Percentiles rank a stretch among this genome's conserved stretches.
Conservation (phyloP, 2,329 filamentous ascomycete species). For the Decorospora gaudefroyi region DNA sequence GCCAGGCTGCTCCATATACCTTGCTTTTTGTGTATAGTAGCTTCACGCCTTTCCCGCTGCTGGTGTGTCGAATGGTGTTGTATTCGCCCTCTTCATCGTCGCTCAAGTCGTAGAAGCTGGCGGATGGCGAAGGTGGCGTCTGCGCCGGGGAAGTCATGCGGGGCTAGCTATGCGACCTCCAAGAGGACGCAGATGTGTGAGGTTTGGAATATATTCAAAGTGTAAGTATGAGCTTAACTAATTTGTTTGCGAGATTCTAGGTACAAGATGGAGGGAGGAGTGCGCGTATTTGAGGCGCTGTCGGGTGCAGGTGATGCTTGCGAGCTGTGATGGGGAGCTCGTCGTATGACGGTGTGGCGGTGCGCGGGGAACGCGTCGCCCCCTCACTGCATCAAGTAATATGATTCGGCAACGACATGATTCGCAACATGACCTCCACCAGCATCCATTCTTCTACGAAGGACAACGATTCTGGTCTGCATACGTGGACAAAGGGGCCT, state of each 20-base stretch:
- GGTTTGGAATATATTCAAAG: not conserved
- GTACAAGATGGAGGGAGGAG: not conserved
- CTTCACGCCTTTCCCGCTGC: slow-evolving; percentile 82
- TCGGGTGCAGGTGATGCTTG: slow-evolving; percentile 23
- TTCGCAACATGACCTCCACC: not conserved
- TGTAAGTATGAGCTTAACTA: not conserved
- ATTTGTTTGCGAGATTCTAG: not conserved
- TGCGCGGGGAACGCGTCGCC: slow-evolving; percentile 13
- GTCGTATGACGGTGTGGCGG: slow-evolving; percentile 13
- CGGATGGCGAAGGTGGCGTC: slow-evolving; percentile 70
- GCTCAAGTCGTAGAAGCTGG: slow-evolving; percentile 92
- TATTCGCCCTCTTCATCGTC: slow-evolving; percentile 97
- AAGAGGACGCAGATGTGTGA: slow-evolving; percentile 3
- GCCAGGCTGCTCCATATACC: slow-evolving; percentile 53
- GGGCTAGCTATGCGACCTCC: slow-evolving; percentile 19
- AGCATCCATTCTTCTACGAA: not conserved
- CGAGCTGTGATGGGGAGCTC: slow-evolving; percentile 16
- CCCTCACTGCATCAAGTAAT: slow-evolving; percentile 1
- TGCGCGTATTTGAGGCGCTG: slow-evolving; percentile 12
- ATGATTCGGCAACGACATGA: not conserved
- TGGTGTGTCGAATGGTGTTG: slow-evolving; percentile 84
- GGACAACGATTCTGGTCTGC: not conserved
- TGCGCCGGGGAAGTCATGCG: slow-evolving; percentile 41
- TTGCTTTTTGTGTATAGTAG: slow-evolving; percentile 97
- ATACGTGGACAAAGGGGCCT: slow-evolving; percentile 9